Evolutionary conservation across 306 rosid genomes (phyloP), one percentile per base, ranked within the genome.

Genomic region (Cajanus cajan): DNA sequence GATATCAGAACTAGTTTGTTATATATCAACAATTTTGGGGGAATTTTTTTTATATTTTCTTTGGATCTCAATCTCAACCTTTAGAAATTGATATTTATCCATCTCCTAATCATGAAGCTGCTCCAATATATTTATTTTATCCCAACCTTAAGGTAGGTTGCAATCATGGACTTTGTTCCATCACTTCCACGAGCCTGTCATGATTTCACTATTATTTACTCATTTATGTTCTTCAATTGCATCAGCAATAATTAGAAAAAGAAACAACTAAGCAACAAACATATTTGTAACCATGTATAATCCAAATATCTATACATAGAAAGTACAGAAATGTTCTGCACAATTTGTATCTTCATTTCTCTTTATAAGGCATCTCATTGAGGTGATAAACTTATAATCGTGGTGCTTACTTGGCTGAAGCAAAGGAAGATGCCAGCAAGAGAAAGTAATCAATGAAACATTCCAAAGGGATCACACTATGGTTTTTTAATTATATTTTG

Each of bases 401-500:
- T 45, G 76, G 70, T 39, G 45, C 40, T 9, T 50, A 63, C 74
- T 18, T 34, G 41, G 22, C 68, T 37, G 71, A 24, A 25, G 62
- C 70, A 57, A 19, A 22, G 22, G 58, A 71, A 73, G 7, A 74
- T 31, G 24, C 51, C 47, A 54, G 33, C 36, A 69, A 75, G 52
- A 63, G 59, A 83, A 83, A 68, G 41, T 21, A 52, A 62, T 44
- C 68, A 66, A 65, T 43, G 22, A 31, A 65, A 74, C 87, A 78
- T 68, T 75, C 51, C 72, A 62, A 40, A 63, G 39, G 59, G 68
- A 63, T 55, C 12, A 82, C 64, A 55, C 44, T 15, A 11, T 11
- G 90, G 85, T 65, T 69, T 76, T 50, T 14, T 84, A 6, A 84
- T 85, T 76, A 91, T 93, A 66, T 67, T 88, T 82, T 82, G 88